These are phyloP conservation scores for Anaeramoeba flamelloides DNA, from an alignment of 78 protist species.

Conservation along the genomic window DNA sequence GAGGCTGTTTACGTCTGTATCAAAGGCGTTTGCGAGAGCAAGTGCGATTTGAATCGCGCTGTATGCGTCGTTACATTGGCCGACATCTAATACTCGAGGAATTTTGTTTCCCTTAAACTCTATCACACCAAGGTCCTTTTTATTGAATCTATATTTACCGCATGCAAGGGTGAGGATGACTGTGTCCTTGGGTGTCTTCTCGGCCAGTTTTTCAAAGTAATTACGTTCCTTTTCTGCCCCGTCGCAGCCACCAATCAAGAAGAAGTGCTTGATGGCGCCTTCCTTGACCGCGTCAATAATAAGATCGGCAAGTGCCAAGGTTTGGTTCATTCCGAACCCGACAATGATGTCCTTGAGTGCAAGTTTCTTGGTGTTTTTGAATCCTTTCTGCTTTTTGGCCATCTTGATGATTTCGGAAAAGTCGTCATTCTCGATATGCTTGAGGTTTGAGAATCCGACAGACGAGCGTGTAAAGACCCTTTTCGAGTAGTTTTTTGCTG, in stretches of 20 bases:
- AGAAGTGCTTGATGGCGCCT: constrained; percentile 40
- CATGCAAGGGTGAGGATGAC: constrained; percentile 46
- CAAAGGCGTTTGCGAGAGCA: constrained; percentile 30
- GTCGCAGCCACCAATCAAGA: constrained; percentile 71
- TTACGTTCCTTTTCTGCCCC: constrained; percentile 40
- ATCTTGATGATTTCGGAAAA: constrained; percentile 2
- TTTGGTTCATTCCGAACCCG: constrained; percentile 40
- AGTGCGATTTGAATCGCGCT: constrained; percentile 48
- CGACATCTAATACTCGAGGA: constrained; percentile 65
- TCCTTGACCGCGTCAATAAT: constrained; percentile 34
- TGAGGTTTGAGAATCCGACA: constrained; percentile 31
- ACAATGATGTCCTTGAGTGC: background rate
- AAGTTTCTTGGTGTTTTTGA: background rate
- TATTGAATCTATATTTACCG: constrained; percentile 46
- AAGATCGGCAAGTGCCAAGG: constrained; percentile 29
- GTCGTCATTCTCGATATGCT: background rate
- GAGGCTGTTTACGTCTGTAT: constrained; percentile 28
- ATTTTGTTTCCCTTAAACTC: constrained; percentile 34
- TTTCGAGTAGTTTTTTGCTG: constrained; percentile 25
- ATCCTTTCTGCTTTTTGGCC: constrained; percentile 23
- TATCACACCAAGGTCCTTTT: constrained; percentile 26
- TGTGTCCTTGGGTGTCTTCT: constrained; percentile 7
- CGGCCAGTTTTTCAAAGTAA: constrained; percentile 37
- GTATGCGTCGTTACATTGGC: constrained; percentile 76
- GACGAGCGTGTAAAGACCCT: constrained; percentile 40